These are phyloP conservation scores for Fusarium piperis DNA, from an alignment of 2,329 filamentous ascomycete genomes.

Conservation along the genomic window DNA sequence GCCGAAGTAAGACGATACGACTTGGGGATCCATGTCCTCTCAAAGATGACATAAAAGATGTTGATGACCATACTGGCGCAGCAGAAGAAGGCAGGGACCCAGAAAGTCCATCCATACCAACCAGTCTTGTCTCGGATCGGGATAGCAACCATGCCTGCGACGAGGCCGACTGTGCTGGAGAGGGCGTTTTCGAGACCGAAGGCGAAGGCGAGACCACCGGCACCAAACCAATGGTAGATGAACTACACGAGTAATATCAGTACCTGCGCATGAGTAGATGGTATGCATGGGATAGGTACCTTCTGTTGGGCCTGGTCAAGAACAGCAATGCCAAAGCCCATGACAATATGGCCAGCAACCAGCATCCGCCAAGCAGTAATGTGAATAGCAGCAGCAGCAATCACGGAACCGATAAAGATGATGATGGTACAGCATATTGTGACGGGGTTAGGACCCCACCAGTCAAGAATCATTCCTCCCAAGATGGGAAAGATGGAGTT, in stretches of 20 bases:
- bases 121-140: conserved; percentile 35
- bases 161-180: conserved; percentile 34
- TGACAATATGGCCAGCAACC: conserved; percentile 33
- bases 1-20: not conserved
- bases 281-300: not conserved
- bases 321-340: conserved; percentile 38
- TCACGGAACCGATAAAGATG: conserved; percentile 34
- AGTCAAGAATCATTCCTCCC: conserved; percentile 37
- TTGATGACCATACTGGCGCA: conserved; percentile 28
- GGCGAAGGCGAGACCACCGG: conserved; percentile 33
- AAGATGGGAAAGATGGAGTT: conserved; percentile 40
- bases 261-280: not conserved
- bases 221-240: conserved; percentile 41
- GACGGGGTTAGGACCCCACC: conserved; percentile 37
- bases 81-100: conserved; percentile 38
- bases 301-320: conserved; percentile 37
- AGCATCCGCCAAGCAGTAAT: conserved; percentile 31
- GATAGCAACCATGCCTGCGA: conserved; percentile 37
- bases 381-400: conserved; percentile 34
- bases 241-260: conserved; percentile 9
- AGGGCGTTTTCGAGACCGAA: conserved; percentile 39
- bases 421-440: conserved; percentile 32
- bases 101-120: conserved; percentile 40
- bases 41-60: conserved; percentile 35
- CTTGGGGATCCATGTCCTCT: conserved; percentile 8